Evolutionary conservation across 2,329 filamentous ascomycete genomes (phyloP).

Genomic region (Pseudocercospora macadamiae): DNA sequence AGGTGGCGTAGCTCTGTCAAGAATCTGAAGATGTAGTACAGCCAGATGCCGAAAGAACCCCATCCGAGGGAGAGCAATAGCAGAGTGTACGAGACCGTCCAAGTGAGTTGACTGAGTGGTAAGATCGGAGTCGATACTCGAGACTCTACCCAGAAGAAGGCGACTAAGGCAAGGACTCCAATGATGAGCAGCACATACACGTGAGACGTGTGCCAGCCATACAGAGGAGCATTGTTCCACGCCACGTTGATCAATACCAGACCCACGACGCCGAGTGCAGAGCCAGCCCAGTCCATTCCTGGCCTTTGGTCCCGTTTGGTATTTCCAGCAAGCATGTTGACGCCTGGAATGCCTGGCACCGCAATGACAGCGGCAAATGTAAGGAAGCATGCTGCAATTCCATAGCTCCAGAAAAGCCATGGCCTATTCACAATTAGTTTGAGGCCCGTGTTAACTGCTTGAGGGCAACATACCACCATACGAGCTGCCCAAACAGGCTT

Average conservation of each 20-base stretch:
- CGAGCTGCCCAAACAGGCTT: conserved; percentile 37
- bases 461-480: conserved; percentile 34
- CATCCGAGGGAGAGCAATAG: conserved; percentile 36
- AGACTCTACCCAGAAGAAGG: conserved; percentile 36
- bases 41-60: conserved; percentile 41
- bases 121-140: conserved; percentile 30
- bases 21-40: conserved; percentile 38
- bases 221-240: conserved; percentile 39
- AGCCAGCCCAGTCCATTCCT: conserved; percentile 34
- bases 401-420: conserved; percentile 39
- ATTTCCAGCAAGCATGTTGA: conserved; percentile 23
- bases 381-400: conserved; percentile 31
- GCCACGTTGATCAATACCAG: conserved; percentile 39
- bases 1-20: conserved; percentile 37
- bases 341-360: conserved; percentile 23
- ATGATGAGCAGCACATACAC: conserved; percentile 37
- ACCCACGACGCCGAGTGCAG: conserved; percentile 34
- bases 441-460: neutral
- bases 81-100: conserved; percentile 33
- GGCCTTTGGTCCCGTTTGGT: conserved; percentile 17
- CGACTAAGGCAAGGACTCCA: conserved; percentile 33
- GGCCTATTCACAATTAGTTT: conserved; percentile 10
- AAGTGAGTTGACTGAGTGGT: conserved; percentile 32
- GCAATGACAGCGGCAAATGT: conserved; percentile 31
- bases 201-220: conserved; percentile 36